Evolutionary conservation across 768 basidiomycete species (phyloP).

Genomic region (Panellus pusillus): DNA sequence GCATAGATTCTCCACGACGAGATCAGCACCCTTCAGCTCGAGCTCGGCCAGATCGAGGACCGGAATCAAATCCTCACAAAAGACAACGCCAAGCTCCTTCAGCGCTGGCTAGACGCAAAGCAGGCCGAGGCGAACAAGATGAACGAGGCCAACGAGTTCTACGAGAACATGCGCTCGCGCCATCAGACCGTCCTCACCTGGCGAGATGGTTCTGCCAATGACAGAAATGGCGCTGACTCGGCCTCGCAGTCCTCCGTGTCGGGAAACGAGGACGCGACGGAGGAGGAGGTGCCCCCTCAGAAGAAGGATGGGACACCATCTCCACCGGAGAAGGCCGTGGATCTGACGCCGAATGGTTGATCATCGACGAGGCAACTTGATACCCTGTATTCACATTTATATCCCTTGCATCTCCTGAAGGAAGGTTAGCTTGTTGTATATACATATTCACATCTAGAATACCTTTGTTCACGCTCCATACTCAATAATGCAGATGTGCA

Average conservation of each 20-base stretch:
- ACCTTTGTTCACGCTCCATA: slow-evolving; percentile 7
- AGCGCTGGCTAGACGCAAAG: slow-evolving; percentile 96
- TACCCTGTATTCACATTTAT: slow-evolving; percentile 34
- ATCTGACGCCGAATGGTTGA: slow-evolving; percentile 92
- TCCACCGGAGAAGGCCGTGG: slow-evolving; percentile 66
- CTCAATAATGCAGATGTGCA: slow-evolving; percentile 11
- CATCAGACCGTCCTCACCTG: slow-evolving; percentile 63
- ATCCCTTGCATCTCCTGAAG: slow-evolving; percentile 18
- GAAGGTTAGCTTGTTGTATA: neutral
- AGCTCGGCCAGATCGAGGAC: slow-evolving; percentile 86
- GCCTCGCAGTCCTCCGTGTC: slow-evolving; percentile 42
- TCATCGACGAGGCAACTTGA: slow-evolving; percentile 51
- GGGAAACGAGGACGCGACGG: slow-evolving; percentile 71
- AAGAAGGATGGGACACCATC: slow-evolving; percentile 75
- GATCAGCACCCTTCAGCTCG: slow-evolving; percentile 87
- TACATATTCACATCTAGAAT: slow-evolving; percentile 6
- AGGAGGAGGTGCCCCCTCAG: slow-evolving; percentile 43
- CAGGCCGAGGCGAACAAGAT: slow-evolving; percentile 90
- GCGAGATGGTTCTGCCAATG: slow-evolving; percentile 44
- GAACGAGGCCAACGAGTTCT: slow-evolving; percentile 91
- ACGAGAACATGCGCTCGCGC: slow-evolving; percentile 81
- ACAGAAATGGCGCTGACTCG: slow-evolving; percentile 33
- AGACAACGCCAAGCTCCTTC: slow-evolving; percentile 93
- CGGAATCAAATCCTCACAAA: slow-evolving; percentile 83
- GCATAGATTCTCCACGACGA: slow-evolving; percentile 90